Percentiles rank a stretch among this genome's conserved stretches.
Evolutionary conservation across 768 basidiomycete genomes (phyloP).

Genomic region (Kwoniella sp.): DNA sequence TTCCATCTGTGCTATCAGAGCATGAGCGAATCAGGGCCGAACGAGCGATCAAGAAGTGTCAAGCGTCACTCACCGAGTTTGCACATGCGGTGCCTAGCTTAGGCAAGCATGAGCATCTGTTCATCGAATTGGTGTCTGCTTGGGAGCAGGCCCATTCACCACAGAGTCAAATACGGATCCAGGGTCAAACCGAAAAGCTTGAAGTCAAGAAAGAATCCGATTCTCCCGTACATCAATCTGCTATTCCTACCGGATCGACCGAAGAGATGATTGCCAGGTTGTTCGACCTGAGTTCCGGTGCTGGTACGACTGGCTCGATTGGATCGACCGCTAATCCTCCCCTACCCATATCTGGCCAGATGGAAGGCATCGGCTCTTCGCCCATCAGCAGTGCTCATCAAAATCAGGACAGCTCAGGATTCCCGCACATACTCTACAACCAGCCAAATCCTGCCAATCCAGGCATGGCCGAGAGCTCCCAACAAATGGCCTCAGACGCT

Average conservation of each 20-base stretch:
- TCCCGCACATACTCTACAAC: background rate
- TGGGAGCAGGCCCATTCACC: slow-evolving; percentile 13
- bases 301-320: background rate
- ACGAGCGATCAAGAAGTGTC: slow-evolving; percentile 27
- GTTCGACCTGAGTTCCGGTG: slow-evolving; percentile 8
- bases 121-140: slow-evolving; percentile 24
- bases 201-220: background rate
- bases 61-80: slow-evolving; percentile 19
- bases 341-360: background rate
- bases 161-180: background rate
- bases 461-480: background rate
- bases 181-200: background rate
- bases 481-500: background rate
- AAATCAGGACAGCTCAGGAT: background rate
- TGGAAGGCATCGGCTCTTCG: background rate
- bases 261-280: slow-evolving; percentile 20
- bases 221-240: background rate
- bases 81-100: slow-evolving; percentile 14
- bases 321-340: background rate
- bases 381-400: background rate
- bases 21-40: slow-evolving; percentile 20
- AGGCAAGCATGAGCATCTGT: slow-evolving; percentile 19
- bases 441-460: background rate
- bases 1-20: slow-evolving; percentile 8
- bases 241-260: background rate